phyloP scores from a whole-genome alignment of 805 yeast species.

The Pichia thaimueangensis region DNA sequence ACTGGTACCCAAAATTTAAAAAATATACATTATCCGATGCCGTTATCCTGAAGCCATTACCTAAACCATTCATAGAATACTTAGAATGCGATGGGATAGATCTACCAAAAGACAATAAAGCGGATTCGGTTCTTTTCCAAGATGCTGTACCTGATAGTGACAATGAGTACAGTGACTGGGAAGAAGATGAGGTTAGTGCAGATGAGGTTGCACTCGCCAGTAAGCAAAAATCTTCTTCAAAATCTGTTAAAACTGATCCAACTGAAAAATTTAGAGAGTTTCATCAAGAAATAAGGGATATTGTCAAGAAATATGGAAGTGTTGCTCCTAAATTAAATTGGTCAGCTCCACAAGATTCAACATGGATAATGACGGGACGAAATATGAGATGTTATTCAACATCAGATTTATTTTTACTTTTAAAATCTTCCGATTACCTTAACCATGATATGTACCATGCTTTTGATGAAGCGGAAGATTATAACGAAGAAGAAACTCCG shows the following conservation, averaged over 20 bases:
- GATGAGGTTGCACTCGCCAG: conserved; percentile 16
- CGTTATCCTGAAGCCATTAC: conserved; percentile 49
- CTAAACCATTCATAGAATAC: conserved; percentile 52
- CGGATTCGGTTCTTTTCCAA: conserved; percentile 28
- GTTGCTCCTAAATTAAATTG: conserved; percentile 91
- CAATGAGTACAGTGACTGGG: conserved; percentile 74
- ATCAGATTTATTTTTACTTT: conserved; percentile 69
- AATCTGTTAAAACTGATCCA: conserved; percentile 36
- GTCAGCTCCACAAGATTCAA: conserved; percentile 95
- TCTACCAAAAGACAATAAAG: conserved; percentile 43
- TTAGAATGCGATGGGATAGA: conserved; percentile 61
- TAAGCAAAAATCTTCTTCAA: background rate
- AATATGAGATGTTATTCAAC: conserved; percentile 64
- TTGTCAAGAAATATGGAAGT: conserved; percentile 45
- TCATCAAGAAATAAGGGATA: conserved; percentile 43
- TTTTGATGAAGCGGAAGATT: conserved; percentile 35
- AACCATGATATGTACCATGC: conserved; percentile 78
- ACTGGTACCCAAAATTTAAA: conserved; percentile 53
- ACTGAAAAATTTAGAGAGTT: conserved; percentile 49
- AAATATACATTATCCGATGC: conserved; percentile 41
- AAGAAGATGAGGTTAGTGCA: conserved; percentile 34
- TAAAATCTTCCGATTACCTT: conserved; percentile 84
- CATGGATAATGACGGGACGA: conserved; percentile 82
- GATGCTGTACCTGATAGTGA: conserved; percentile 39
- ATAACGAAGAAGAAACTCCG: conserved; percentile 30